Evolutionary conservation across 352 stramenopile genomes (phyloP).

Genomic region (Peronospora belbahrii): DNA sequence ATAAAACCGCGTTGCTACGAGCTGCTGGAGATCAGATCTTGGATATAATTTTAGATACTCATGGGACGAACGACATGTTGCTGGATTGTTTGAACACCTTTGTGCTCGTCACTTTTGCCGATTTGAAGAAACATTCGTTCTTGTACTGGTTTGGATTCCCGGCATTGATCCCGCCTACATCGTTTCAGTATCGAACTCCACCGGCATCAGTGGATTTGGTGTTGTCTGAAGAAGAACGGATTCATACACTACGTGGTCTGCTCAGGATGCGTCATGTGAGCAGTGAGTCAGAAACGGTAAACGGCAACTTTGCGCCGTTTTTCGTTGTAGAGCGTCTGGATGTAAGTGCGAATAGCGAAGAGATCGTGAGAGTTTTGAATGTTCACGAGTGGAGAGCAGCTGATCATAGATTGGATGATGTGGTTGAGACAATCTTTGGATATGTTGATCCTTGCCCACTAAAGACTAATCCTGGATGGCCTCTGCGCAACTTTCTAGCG

Average conservation of each 20-base stretch:
- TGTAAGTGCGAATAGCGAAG: not conserved
- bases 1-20: conserved; percentile 72
- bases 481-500: conserved; percentile 82
- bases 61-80: conserved; percentile 1
- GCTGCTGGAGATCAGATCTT: conserved; percentile 33
- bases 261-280: conserved; percentile 29
- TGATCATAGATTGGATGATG: not conserved
- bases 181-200: conserved; percentile 30
- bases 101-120: conserved; percentile 86
- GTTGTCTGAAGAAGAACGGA: conserved; percentile 36
- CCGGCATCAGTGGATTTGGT: conserved; percentile 23
- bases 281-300: conserved; percentile 7
- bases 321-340: conserved; percentile 56
- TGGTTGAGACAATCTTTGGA: conserved; percentile 57
- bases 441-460: conserved; percentile 85
- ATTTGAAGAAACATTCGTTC: conserved; percentile 91
- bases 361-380: conserved; percentile 22
- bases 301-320: conserved; percentile 45
- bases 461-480: conserved; percentile 74
- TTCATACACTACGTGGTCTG: conserved; percentile 30
- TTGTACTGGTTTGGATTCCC: conserved; percentile 92
- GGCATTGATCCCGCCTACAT: conserved; percentile 39
- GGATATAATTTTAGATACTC: conserved; percentile 19
- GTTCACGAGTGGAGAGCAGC: conserved; percentile 25
- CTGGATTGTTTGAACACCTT: conserved; percentile 77